Percentiles rank a stretch among this genome's conserved stretches.
These are phyloP conservation scores for Podospora sp. DNA, from an alignment of 495 filamentous ascomycete genomes.

Conservation along the genomic window DNA sequence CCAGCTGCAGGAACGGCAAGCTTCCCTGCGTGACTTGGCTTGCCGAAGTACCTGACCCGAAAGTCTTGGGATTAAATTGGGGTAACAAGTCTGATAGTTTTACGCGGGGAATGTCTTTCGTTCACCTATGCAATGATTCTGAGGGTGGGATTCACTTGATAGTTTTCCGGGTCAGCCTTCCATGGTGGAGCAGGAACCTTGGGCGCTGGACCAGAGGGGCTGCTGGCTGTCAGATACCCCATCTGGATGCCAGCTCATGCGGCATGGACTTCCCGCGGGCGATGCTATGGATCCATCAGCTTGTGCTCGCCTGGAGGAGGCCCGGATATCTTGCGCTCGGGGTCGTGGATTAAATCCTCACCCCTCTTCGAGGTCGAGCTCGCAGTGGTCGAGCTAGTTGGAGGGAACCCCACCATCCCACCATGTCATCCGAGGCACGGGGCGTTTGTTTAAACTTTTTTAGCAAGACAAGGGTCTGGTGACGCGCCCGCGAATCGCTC, in stretches of 20 bases:
- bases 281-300: neutral
- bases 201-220: too few species aligned
- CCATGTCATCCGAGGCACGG: conserved; percentile 17
- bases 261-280: too few species aligned
- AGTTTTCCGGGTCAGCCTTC: too few species aligned
- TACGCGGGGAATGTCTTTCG: too few species aligned
- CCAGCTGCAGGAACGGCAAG: conserved; percentile 15
- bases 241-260: too few species aligned
- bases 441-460: conserved; percentile 9
- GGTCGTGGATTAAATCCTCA: neutral
- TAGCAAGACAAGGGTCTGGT: conserved; percentile 16
- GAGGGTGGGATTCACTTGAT: too few species aligned
- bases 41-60: neutral
- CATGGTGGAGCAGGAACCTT: too few species aligned
- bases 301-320: neutral
- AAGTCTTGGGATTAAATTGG: too few species aligned
- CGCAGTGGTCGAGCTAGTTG: neutral
- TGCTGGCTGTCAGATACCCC: too few species aligned
- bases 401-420: conserved; percentile 19
- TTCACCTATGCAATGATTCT: too few species aligned
- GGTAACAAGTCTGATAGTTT: too few species aligned
- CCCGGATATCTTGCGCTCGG: neutral
- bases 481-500: conserved; percentile 16
- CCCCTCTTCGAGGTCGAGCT: neutral
- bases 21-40: neutral